Conservation (phyloP, 2,329 filamentous ascomycete species). For the Helotiales sp. region DNA sequence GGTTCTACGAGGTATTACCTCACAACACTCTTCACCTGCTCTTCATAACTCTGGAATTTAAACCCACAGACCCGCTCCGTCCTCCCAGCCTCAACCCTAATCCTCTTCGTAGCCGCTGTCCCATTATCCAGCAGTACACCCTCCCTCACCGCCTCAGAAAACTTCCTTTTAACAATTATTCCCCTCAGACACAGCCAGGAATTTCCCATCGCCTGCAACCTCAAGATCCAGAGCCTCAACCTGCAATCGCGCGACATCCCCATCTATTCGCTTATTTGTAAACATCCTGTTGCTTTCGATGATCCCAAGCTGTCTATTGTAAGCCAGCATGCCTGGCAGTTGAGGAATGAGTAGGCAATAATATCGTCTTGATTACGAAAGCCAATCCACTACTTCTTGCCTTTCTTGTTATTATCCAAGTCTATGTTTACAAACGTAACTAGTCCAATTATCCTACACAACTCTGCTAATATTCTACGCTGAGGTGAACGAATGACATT, state of each 20-base stretch:
- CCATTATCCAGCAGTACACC: constrained; percentile 37
- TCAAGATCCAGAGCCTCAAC: constrained; percentile 32
- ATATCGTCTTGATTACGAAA: no score
- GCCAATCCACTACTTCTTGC: no score
- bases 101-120: constrained; percentile 24
- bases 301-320: no score
- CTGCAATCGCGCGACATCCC: constrained; percentile 34
- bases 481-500: no score
- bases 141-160: constrained; percentile 40
- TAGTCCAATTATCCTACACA: no score
- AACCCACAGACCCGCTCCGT: constrained; percentile 45
- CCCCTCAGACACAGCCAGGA: constrained; percentile 33
- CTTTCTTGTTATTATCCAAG: no score
- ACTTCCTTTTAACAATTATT: constrained; percentile 44
- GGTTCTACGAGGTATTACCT: constrained; percentile 47
- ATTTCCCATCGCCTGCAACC: constrained; percentile 33
- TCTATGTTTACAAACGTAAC: no score
- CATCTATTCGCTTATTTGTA: no score
- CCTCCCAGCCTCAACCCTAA: constrained; percentile 38
- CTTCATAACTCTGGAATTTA: constrained; percentile 43
- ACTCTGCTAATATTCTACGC: no score
- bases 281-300: no score
- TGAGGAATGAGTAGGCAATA: no score
- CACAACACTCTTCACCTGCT: constrained; percentile 44
- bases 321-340: no score